Base-by-base conservation (phyloP, 2,329 filamentous ascomycete species). In the Akanthomyces lecanii region DNA sequence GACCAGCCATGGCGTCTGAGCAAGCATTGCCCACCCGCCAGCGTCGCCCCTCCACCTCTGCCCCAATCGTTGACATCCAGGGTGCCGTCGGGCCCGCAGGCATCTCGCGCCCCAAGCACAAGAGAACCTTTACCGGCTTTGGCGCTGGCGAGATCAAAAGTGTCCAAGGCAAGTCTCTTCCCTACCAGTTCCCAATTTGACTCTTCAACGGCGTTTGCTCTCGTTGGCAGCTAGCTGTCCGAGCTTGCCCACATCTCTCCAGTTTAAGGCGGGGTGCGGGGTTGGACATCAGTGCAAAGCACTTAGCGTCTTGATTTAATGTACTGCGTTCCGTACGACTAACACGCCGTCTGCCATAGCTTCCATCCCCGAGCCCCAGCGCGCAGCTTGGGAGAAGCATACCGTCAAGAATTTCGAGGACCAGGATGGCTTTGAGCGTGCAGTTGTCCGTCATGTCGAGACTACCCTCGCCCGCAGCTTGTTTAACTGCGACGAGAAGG, bases 401-500 rank as follows among this genome's bases (percentile, higher is more conserved):
- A 78, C 84, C 67, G 85, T 85, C 61, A 79, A 84, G 68, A 87
- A 85, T 65, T 97, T 97, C 78, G 83, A 81, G 66, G 87, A 83
- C 69, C 87, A 91, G 74, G 92, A 96, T 21, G 89, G 92, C 63
- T 97, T 98, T 72, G 82, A 95, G 81, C 86, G 81, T 74, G 93
- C 97, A 73, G 84, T 96, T 63, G 92, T 99, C 67, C 89, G 89
- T 68, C 95, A 99, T 81, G 91, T 99, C 72, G 95, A 99, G 79
- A 98, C 95, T 3, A 97, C 93, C 3, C 84, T 99, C 65, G 95
- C 95, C 66, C 91, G 95, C 65, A 97, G 93, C 72, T 86, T 99
- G 75, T 98, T 94, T 85, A 99, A 99, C 78, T 99, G 95, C 78
- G 93, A 99, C 80, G 95, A 99, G 78, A 84, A 85, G 61, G 95